Evolutionary conservation across 73 alveolate genomes (phyloP).

Genomic region (Durusdinium trenchii): DNA sequence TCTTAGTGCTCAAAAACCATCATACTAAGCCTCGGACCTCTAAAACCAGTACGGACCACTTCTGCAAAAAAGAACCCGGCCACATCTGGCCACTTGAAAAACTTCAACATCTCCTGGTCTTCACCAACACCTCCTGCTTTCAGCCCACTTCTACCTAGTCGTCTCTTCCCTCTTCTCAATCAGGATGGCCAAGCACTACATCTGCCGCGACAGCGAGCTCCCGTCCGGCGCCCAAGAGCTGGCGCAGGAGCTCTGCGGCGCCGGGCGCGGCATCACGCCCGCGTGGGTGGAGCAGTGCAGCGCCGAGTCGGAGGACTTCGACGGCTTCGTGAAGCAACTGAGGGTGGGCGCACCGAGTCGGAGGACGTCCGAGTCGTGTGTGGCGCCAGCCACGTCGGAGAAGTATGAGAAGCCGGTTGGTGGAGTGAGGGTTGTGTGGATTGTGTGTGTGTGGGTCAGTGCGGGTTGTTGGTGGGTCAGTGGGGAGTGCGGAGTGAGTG

Average conservation of each 20-base stretch:
- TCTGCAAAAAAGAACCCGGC: too few species aligned
- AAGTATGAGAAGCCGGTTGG: not conserved
- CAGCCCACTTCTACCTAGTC: not conserved
- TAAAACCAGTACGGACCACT: too few species aligned
- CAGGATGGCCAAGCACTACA: conserved; percentile 78
- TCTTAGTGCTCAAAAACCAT: too few species aligned
- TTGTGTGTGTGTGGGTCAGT: not conserved
- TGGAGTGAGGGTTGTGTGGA: not conserved
- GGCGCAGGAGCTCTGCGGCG: conserved; percentile 52
- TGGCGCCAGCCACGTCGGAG: too few species aligned
- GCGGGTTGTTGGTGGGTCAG: not conserved
- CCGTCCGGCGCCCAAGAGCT: conserved; percentile 8
- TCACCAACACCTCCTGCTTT: too few species aligned
- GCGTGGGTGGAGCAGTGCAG: conserved; percentile 95
- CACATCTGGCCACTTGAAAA: too few species aligned
- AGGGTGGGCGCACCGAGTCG: conserved; percentile 21
- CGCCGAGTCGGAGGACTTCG: conserved; percentile 70
- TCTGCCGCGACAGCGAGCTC: conserved; percentile 52
- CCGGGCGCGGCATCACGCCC: conserved; percentile 90
- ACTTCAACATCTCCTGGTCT: too few species aligned
- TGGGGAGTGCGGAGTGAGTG: not conserved
- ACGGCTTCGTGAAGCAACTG: conserved; percentile 17
- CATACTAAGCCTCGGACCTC: too few species aligned
- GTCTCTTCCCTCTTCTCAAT: not conserved
- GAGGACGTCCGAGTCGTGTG: too few species aligned